Percentiles rank a stretch among this genome's conserved stretches.
Conservation (phyloP, 2,329 filamentous ascomycete genomes). For the Colletotrichum australisinense region DNA sequence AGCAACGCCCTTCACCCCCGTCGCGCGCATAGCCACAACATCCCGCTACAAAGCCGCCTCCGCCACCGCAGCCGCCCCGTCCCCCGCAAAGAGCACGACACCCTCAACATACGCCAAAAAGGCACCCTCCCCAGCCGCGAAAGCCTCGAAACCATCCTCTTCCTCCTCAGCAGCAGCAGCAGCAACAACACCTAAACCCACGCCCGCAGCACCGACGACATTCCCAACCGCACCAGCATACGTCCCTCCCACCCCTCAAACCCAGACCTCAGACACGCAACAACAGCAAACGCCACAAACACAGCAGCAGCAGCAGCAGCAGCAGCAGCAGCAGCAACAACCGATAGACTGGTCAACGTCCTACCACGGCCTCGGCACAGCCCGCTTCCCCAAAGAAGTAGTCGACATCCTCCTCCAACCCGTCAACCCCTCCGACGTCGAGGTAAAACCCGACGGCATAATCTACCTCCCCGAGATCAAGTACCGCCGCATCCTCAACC, state of each 20-base stretch:
- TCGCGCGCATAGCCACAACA: constrained; percentile 6
- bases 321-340: constrained; percentile 31
- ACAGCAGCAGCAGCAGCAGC: background rate
- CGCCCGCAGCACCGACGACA: background rate
- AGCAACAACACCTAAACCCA: background rate
- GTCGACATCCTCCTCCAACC: constrained; percentile 75
- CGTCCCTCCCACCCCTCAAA: background rate
- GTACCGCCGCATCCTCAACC: constrained; percentile 90
- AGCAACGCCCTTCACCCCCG: background rate
- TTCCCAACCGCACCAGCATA: constrained; percentile 5
- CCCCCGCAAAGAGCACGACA: background rate
- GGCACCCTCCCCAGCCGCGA: background rate
- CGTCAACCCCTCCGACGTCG: constrained; percentile 80
- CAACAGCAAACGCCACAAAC: constrained; percentile 2
- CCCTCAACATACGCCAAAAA: background rate
- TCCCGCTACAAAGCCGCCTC: background rate
- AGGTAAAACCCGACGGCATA: constrained; percentile 98
- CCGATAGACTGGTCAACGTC: constrained; percentile 82
- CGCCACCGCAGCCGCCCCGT: background rate
- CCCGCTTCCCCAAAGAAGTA: constrained; percentile 78
- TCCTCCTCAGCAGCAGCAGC: constrained; percentile 2
- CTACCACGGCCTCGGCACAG: constrained; percentile 80
- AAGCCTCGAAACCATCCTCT: background rate
- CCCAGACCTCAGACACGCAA: background rate
- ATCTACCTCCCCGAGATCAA: constrained; percentile 98